Percentiles rank a stretch among this genome's conserved stretches.
These are phyloP conservation scores for Cladosporium sp. DNA, from an alignment of 2,329 filamentous ascomycete genomes.

Conservation along the genomic window DNA sequence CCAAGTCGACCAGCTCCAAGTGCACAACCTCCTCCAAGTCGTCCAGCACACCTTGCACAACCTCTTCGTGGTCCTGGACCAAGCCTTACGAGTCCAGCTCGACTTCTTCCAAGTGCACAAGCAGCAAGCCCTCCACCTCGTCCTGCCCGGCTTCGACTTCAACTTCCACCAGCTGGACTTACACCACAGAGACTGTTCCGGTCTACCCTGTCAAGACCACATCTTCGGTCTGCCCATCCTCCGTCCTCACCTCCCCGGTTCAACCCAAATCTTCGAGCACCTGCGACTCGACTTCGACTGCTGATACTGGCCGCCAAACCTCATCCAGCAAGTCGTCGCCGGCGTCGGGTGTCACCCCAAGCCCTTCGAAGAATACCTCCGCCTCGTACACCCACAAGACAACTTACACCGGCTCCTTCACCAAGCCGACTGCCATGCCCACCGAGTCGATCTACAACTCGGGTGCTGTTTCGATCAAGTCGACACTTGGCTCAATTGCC, in stretches of 20 bases:
- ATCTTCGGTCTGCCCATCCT: slow-evolving; percentile 4
- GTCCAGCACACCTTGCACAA: slow-evolving; percentile 10
- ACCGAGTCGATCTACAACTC: slow-evolving; percentile 9
- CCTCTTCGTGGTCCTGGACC: not conserved
- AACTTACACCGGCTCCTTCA: not conserved
- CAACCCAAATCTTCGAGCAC: not conserved
- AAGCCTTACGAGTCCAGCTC: slow-evolving; percentile 11
- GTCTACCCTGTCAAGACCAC: not conserved
- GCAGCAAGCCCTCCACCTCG: slow-evolving; percentile 3
- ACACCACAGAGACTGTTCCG: slow-evolving; percentile 8
- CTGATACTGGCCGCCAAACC: not conserved
- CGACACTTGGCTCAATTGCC: not conserved
- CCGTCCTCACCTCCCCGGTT: not conserved
- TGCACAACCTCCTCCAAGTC: slow-evolving; percentile 2
- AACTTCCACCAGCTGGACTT: slow-evolving; percentile 18
- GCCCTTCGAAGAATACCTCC: slow-evolving; percentile 6
- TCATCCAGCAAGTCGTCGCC: not conserved
- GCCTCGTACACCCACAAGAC: slow-evolving; percentile 4
- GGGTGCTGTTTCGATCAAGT: not conserved
- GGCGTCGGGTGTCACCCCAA: not conserved
- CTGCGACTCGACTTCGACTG: not conserved
- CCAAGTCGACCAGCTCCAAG: slow-evolving; percentile 2
- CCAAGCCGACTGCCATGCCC: slow-evolving; percentile 9
- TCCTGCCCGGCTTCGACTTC: slow-evolving; percentile 9
- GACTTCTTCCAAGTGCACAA: not conserved